Evolutionary conservation across 2,329 filamentous ascomycete species (phyloP).

Genomic region (Nigrospora oryzae): DNA sequence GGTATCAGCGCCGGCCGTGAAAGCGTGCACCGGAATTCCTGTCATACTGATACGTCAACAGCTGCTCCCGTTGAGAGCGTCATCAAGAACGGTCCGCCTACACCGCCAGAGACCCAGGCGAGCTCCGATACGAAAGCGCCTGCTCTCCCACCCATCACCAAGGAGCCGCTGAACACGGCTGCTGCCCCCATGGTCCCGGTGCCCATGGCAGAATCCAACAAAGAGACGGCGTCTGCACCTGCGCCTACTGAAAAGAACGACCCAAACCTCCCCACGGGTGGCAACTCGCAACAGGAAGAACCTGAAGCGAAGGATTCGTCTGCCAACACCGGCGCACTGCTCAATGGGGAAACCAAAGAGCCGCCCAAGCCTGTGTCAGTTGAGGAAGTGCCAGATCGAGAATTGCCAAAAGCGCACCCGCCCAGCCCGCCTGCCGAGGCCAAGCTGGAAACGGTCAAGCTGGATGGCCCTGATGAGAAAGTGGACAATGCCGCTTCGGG

Average conservation of each 20-base stretch:
- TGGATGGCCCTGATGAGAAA: slow-evolving; percentile 1
- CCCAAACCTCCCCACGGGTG: neutral
- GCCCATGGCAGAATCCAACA: neutral
- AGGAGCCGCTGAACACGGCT: slow-evolving; percentile 11
- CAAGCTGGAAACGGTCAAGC: slow-evolving; percentile 10
- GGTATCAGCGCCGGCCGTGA: neutral
- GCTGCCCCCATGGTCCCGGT: slow-evolving; percentile 3
- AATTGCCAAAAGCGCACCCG: slow-evolving; percentile 9
- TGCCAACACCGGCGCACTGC: slow-evolving; percentile 6
- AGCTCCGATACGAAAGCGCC: slow-evolving; percentile 11
- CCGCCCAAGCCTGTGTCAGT: slow-evolving; percentile 18
- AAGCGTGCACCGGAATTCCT: slow-evolving; percentile 1
- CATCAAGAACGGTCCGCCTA: slow-evolving; percentile 2
- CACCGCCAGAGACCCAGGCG: slow-evolving; percentile 10
- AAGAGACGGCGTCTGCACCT: neutral
- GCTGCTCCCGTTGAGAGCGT: slow-evolving; percentile 3
- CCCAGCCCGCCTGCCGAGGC: slow-evolving; percentile 6
- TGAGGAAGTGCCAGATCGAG: slow-evolving; percentile 18
- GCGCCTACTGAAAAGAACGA: neutral
- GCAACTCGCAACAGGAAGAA: slow-evolving; percentile 1
- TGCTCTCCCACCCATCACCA: slow-evolving; percentile 7
- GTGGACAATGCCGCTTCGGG: neutral
- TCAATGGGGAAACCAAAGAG: slow-evolving; percentile 12
- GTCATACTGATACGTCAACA: neutral
- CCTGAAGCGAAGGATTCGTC: slow-evolving; percentile 3